Percentiles rank a stretch among this genome's conserved stretches.
Evolutionary conservation across 164 flowering plant species (phyloP).

Genomic region (Nymphaea colorata): DNA sequence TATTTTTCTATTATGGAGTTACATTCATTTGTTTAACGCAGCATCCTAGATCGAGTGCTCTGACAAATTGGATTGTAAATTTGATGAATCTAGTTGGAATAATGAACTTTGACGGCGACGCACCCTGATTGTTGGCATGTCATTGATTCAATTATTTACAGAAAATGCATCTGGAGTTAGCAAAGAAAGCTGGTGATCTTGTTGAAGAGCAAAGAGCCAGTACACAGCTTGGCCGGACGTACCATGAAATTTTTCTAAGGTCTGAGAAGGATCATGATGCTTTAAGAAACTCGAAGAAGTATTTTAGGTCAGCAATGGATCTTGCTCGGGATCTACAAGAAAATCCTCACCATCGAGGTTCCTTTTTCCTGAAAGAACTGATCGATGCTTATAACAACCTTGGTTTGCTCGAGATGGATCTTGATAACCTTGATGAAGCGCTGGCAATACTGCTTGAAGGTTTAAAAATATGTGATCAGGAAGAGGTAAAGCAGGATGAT

Average conservation of each 20-base stretch:
- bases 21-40: too few relatives aligned
- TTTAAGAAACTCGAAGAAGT: conserved; percentile 67
- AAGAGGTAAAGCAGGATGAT: conserved; percentile 65
- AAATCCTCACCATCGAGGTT: conserved; percentile 20
- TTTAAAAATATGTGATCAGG: conserved; percentile 74
- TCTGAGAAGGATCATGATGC: conserved; percentile 58
- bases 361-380: conserved; percentile 61
- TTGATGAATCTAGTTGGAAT: too few relatives aligned
- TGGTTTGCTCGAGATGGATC: conserved; percentile 92
- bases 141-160: conserved; percentile 14
- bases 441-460: conserved; percentile 48
- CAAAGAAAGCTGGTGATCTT: conserved; percentile 55
- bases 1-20: too few relatives aligned
- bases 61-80: too few relatives aligned
- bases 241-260: conserved; percentile 65
- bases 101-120: too few relatives aligned
- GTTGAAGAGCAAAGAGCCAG: conserved; percentile 91
- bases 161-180: conserved; percentile 87
- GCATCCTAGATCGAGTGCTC: too few relatives aligned
- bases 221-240: conserved; percentile 94
- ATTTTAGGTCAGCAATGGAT: conserved; percentile 71
- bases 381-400: conserved; percentile 88
- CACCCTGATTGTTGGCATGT: neutral
- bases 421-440: conserved; percentile 79
- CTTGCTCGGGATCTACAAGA: conserved; percentile 53